phyloP scores from a whole-genome alignment of 2,329 filamentous ascomycete genomes.

The Coniochaeta sp. region DNA sequence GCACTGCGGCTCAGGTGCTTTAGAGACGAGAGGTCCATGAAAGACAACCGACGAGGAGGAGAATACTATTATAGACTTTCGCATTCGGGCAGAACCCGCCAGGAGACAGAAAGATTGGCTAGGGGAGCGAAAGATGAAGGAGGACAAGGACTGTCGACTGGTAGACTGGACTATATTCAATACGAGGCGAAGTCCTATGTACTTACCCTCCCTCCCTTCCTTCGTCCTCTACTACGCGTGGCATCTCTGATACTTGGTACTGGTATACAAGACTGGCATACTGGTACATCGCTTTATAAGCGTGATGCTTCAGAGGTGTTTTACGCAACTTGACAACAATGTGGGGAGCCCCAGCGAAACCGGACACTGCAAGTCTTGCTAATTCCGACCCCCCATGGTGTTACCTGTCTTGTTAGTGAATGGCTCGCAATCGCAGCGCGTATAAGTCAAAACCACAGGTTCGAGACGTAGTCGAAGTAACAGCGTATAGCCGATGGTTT shows the following conservation, averaged over 20 bases:
- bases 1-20: conserved; percentile 10
- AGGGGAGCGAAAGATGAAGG: neutral
- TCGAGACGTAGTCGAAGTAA: neutral
- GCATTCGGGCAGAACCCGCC: conserved; percentile 3
- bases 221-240: no score
- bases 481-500: neutral
- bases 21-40: conserved; percentile 11
- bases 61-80: conserved; percentile 2
- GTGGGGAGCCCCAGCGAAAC: neutral
- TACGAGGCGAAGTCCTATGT: neutral
- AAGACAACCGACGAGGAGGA: conserved; percentile 3
- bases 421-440: neutral
- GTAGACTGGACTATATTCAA: neutral
- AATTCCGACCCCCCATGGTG: neutral
- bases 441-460: neutral
- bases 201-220: no score
- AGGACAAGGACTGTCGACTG: neutral
- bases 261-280: no score
- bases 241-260: no score
- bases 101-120: neutral
- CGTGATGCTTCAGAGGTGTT: neutral
- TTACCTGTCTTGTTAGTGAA: neutral
- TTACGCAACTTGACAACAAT: neutral
- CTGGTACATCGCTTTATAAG: no score
- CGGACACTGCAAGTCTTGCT: neutral